Percentiles rank a stretch among this genome's conserved stretches.
Conservation (phyloP, 345 rosid species). For the Murraya paniculata region DNA sequence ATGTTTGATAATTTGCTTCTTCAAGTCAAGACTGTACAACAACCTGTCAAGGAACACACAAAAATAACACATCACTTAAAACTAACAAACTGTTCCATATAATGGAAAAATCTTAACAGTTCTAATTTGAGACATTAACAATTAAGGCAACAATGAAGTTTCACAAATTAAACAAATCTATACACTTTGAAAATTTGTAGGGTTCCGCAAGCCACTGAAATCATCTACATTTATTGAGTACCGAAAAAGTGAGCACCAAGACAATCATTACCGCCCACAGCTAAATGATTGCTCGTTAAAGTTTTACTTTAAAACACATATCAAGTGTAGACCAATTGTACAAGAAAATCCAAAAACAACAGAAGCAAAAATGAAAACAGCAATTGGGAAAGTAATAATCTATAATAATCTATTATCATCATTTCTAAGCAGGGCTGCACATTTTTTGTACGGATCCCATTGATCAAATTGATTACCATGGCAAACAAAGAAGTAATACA, state of each 20-base stretch:
- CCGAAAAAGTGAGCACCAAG: no score
- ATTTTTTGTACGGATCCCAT: background rate
- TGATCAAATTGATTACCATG: background rate
- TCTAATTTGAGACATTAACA: background rate
- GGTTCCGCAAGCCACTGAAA: background rate
- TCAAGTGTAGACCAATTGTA: background rate
- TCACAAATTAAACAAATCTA: background rate
- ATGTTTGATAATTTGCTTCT: background rate
- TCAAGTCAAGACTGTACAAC: background rate
- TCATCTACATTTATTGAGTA: no score
- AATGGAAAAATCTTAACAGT: background rate
- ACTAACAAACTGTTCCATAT: background rate
- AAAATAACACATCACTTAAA: background rate
- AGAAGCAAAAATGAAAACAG: background rate
- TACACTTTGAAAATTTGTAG: background rate
- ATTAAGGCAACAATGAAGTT: background rate
- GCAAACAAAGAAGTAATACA: background rate
- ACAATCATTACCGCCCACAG: no score
- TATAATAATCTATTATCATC: background rate
- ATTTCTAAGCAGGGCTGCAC: background rate
- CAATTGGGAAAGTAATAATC: background rate
- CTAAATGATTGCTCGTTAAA: background rate
- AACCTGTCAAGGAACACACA: background rate
- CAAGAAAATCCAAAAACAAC: background rate
- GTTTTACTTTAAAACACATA: background rate